phyloP scores from a whole-genome alignment of 1,284 basidiomycete species.

The Clitocybe nebularis region DNA sequence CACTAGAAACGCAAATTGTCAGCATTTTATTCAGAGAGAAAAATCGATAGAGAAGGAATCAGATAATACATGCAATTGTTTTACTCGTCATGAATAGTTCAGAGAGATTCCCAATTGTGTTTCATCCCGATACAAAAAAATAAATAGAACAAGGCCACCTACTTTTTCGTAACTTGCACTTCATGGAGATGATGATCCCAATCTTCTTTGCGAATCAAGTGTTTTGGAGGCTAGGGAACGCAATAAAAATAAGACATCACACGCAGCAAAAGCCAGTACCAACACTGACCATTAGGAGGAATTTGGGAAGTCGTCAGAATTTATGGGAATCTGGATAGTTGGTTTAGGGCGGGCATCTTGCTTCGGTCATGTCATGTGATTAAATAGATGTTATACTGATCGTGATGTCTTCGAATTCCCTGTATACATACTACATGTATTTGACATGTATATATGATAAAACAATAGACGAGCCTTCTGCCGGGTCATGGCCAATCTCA shows the following conservation, averaged over 20 bases:
- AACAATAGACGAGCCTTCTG: no score
- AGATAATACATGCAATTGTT: conserved; percentile 80
- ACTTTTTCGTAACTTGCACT: conserved; percentile 74
- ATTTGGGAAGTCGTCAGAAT: conserved; percentile 17
- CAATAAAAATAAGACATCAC: conserved; percentile 5
- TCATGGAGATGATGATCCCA: conserved; percentile 74
- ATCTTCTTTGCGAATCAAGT: conserved; percentile 62
- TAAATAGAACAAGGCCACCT: conserved; percentile 34
- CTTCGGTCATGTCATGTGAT: no score
- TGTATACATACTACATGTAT: no score
- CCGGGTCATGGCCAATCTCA: no score
- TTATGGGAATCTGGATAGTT: conserved; percentile 21
- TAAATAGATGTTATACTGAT: no score
- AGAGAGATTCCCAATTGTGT: conserved; percentile 87
- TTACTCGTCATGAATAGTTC: conserved; percentile 63
- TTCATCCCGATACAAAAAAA: conserved; percentile 46
- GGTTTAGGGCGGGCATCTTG: conserved; percentile 36
- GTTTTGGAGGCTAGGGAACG: conserved; percentile 39
- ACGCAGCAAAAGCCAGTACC: conserved; percentile 17
- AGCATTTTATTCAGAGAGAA: conserved; percentile 1
- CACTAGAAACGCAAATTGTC: conserved; percentile 40
- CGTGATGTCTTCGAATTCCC: no score
- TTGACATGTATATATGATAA: no score
- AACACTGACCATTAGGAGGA: conserved; percentile 31
- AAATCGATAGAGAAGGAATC: conserved; percentile 32